Conservation (phyloP, 176 grass and related monocot genomes). For the Chloris gayana region DNA sequence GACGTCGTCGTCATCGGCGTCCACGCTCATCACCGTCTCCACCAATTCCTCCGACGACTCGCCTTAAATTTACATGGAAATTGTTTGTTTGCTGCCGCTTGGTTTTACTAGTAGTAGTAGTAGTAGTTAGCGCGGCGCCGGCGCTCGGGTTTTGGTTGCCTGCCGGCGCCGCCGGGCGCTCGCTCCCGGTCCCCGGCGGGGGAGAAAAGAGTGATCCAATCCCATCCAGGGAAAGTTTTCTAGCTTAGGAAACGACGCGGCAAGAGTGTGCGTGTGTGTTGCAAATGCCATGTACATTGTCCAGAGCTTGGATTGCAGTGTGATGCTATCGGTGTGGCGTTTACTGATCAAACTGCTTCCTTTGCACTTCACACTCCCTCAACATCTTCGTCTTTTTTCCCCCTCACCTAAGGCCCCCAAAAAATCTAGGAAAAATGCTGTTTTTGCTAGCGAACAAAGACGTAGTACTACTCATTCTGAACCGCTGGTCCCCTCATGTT, state of each 20-base stretch:
- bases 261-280: slow-evolving; percentile 9
- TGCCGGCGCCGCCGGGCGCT: slow-evolving; percentile 50
- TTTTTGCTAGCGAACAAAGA: neutral
- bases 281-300: slow-evolving; percentile 31
- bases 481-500: neutral
- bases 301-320: slow-evolving; percentile 49
- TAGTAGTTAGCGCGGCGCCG: slow-evolving; percentile 42
- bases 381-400: too few species aligned
- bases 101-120: neutral
- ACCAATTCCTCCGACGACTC: slow-evolving; percentile 63
- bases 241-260: slow-evolving; percentile 33
- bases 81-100: neutral
- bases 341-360: slow-evolving; percentile 31
- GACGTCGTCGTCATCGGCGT: slow-evolving; percentile 66
- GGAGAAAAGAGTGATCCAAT: slow-evolving; percentile 38
- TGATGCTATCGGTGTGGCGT: slow-evolving; percentile 38
- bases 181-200: slow-evolving; percentile 39
- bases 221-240: slow-evolving; percentile 2
- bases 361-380: neutral
- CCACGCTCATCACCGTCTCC: slow-evolving; percentile 70
- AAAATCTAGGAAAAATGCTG: too few species aligned
- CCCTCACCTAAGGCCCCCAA: too few species aligned
- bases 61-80: slow-evolving; percentile 32
- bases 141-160: slow-evolving; percentile 59
- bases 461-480: neutral